Base-by-base conservation (phyloP, 2,329 filamentous ascomycete genomes). In the Aspergillus floridensis region DNA sequence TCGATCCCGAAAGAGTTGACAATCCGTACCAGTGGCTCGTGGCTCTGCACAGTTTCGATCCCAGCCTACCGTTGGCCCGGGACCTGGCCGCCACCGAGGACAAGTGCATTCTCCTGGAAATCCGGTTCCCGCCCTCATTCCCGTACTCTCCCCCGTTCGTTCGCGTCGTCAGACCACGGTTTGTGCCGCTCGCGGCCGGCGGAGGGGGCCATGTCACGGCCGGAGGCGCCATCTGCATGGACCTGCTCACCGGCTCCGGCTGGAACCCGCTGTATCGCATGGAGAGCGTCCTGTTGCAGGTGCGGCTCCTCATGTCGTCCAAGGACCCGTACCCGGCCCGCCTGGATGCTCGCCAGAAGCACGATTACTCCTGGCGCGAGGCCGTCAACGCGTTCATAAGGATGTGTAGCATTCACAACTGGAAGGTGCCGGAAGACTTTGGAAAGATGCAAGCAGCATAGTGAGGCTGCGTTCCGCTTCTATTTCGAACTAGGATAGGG, bases 1-100 rank as follows among this genome's bases (percentile, higher is more conserved):
- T 96, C 57, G 84, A 96, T 68, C 77, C 82, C 14, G 78, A 80
- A 5, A 83, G 85, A 53, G 79, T 93, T 41, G 83, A 79, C 22
- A 96, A 93, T 68, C 81, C 92, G 62, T 96, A 95, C 69, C 92
- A 96, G 69, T 96, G 92, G 92, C 92, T 96, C 59, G 87, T 96
- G 5, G 90, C 96, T 72, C 79, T 97, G 1, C 93, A 96, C 72
- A 91, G 88, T 48, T 96, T 96, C 68, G 88, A 92, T 24, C 64
- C 77, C 0, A 72, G 77, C 1, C 80, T 95, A 0, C 90, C 89
- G 0, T 79, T 97, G 1, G 87, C 89, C 0, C 71, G 83, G 56
- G 92, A 96, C 69, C 91, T 96, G 86, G 86, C 87, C 71, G 67
- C 72, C 2, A 80, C 78, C 1, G 81, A 80, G 0, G 66, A 89